Evolutionary conservation across 768 basidiomycete genomes (phyloP).

Genomic region (Boletus barrowsii): DNA sequence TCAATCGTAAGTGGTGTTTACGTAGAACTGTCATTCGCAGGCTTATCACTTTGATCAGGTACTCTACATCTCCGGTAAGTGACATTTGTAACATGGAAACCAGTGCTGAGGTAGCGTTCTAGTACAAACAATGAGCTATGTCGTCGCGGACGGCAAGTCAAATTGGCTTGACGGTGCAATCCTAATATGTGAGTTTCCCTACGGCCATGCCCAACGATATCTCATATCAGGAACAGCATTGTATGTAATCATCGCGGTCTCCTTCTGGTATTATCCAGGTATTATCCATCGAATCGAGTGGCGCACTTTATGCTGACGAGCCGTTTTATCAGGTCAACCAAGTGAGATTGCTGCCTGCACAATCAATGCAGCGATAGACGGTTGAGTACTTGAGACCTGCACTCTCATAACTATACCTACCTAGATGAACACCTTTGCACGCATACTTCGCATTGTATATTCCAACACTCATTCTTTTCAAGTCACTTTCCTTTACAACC

Average conservation of each 20-base stretch:
- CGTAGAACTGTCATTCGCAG: background rate
- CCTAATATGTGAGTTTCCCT: constrained; percentile 55
- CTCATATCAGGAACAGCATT: constrained; percentile 41
- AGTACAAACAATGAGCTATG: constrained; percentile 84
- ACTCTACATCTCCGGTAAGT: constrained; percentile 37
- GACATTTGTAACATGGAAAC: constrained; percentile 34
- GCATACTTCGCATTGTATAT: constrained; percentile 13
- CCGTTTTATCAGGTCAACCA: constrained; percentile 23
- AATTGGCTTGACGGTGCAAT: constrained; percentile 83
- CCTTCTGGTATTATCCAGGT: constrained; percentile 62
- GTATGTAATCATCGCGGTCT: constrained; percentile 68
- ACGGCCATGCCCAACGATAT: no score
- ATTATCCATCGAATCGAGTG: background rate
- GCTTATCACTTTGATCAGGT: constrained; percentile 25
- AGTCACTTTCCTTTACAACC: constrained; percentile 9
- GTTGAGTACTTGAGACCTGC: background rate
- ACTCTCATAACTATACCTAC: constrained; percentile 1
- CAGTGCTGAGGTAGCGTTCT: constrained; percentile 6
- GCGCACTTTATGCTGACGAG: background rate
- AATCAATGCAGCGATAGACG: background rate
- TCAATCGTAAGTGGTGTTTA: constrained; percentile 49
- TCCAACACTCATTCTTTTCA: constrained; percentile 13
- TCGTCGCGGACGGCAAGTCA: constrained; percentile 75
- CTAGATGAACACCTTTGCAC: background rate
- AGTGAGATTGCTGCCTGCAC: constrained; percentile 17